Percentiles rank a stretch among this genome's conserved stretches.
These are phyloP conservation scores for Rhododendron williamsianum DNA, from an alignment of 148 eudicot species.

Conservation along the genomic window DNA sequence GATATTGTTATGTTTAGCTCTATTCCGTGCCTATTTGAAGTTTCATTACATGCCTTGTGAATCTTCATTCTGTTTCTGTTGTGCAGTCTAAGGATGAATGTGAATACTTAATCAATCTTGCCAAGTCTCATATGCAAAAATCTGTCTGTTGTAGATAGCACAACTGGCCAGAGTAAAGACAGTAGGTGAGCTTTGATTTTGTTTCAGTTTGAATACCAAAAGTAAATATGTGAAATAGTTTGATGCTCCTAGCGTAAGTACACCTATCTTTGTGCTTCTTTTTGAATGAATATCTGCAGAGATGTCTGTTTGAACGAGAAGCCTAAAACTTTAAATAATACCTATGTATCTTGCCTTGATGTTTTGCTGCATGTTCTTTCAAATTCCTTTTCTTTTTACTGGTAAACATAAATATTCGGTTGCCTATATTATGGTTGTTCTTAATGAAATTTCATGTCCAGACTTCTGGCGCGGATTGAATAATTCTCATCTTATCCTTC, in stretches of 20 bases:
- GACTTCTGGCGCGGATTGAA: neutral
- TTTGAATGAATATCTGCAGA: neutral
- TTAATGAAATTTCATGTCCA: neutral
- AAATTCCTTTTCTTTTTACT: neutral
- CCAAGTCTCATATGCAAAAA: too few relatives aligned
- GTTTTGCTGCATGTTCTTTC: neutral
- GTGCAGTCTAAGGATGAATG: too few relatives aligned
- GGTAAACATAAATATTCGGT: neutral
- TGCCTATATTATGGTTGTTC: neutral
- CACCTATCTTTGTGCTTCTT: conserved; percentile 1
- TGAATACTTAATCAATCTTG: too few relatives aligned
- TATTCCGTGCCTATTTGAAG: too few relatives aligned
- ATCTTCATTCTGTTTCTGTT: too few relatives aligned
- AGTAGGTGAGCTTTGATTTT: too few relatives aligned
- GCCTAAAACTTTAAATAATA: neutral
- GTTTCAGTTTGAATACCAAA: too few relatives aligned
- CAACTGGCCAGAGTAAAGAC: too few relatives aligned
- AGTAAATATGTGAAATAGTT: conserved; percentile 11
- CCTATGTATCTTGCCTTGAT: neutral
- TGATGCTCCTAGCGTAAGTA: conserved; percentile 86
- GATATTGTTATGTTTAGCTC: too few relatives aligned
- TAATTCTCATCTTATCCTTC: neutral
- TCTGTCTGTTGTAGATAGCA: too few relatives aligned
- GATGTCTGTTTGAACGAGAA: conserved; percentile 5
- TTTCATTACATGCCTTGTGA: too few relatives aligned